phyloP scores from a whole-genome alignment of 768 basidiomycete species.

The Exidia glandulosa region DNA sequence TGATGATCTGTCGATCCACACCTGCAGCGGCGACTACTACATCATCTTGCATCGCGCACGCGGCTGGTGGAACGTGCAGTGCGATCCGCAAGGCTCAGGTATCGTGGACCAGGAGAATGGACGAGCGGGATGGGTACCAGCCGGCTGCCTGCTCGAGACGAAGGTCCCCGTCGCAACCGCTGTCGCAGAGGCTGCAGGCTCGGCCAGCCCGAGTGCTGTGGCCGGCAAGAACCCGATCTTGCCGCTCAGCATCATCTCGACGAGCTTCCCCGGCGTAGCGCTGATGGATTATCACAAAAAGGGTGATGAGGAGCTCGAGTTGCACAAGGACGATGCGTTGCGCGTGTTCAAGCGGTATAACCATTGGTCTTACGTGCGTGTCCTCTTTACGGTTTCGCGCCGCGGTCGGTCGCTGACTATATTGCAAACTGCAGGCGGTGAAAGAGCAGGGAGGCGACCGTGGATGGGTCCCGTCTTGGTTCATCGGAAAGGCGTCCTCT shows the following conservation, averaged over 20 bases:
- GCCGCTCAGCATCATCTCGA: constrained; percentile 87
- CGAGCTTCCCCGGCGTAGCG: constrained; percentile 91
- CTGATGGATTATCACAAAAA: constrained; percentile 95
- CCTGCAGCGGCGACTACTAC: constrained; percentile 76
- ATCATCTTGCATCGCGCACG: constrained; percentile 88
- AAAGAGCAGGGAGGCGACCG: constrained; percentile 89
- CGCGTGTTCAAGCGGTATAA: constrained; percentile 97
- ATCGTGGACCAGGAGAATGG: constrained; percentile 62
- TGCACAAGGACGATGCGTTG: constrained; percentile 79
- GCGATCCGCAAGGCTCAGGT: constrained; percentile 79
- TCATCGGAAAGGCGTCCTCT: constrained; percentile 73
- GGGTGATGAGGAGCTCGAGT: constrained; percentile 83
- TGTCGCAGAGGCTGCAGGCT: constrained; percentile 63
- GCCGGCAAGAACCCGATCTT: constrained; percentile 63
- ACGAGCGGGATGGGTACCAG: constrained; percentile 95
- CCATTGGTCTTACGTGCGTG: constrained; percentile 85
- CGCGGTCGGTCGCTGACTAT: constrained; percentile 7
- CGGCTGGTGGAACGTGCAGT: constrained; percentile 99
- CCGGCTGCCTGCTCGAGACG: constrained; percentile 91
- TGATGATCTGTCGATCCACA: neutral
- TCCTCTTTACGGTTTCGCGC: constrained; percentile 7
- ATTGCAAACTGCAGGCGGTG: constrained; percentile 52
- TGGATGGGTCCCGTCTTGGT: constrained; percentile 99
- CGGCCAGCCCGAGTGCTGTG: constrained; percentile 23
- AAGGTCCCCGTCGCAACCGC: constrained; percentile 83